Base-by-base conservation (phyloP, 1,284 basidiomycete species). In the Cerioporus squamosus region DNA sequence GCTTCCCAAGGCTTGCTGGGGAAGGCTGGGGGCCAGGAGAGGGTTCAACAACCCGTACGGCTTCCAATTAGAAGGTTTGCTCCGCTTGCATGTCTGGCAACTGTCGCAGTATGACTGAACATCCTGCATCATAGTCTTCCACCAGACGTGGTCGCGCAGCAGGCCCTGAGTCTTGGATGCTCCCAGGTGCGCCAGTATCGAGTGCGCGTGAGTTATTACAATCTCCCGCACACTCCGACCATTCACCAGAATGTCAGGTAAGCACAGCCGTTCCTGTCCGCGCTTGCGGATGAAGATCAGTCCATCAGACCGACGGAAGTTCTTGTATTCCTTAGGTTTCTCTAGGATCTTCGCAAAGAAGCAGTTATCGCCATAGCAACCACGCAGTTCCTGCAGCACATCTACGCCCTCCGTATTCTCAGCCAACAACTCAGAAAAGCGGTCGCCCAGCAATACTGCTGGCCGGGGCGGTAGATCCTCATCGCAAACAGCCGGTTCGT, bases 201-300 rank as follows among this genome's bases (percentile, higher is more conserved):
- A 65, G 56, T 74, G 72, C 5, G 68, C 70, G 20, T 70, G 64
- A 3, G 60, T 43, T 6, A 74, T 71, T 0, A 73, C 39, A n/a
- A 68, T 52, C 46, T 71, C 70, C 17, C 63, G 38, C 2, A 67
- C 22, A 12, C 24, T 51, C 0, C 66, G 53, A 12, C 52, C 51
- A 12, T 60, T 59, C 5, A 68, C 31, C 9, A 44, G n/a, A 1
- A 66, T 48, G 22, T 68, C 52, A 2, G 72, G 73, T 1, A 74
- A 62, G 69, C 62, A 63, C 3, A 59, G 40, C 4, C 44, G n/a
- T 10, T 20, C 18, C 6, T 23, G 24, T 14, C 26, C 22, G 3
- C n/a, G 5, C 17, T 53, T 42, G 7, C 29, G 20, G 17, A 53
- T 42, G 12, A 44, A 43, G 5, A 53, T 33, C 4, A 26, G 17